Base-by-base conservation (phyloP, 192 early-diverging fungal genomes). In the Coemansia pectinata region DNA sequence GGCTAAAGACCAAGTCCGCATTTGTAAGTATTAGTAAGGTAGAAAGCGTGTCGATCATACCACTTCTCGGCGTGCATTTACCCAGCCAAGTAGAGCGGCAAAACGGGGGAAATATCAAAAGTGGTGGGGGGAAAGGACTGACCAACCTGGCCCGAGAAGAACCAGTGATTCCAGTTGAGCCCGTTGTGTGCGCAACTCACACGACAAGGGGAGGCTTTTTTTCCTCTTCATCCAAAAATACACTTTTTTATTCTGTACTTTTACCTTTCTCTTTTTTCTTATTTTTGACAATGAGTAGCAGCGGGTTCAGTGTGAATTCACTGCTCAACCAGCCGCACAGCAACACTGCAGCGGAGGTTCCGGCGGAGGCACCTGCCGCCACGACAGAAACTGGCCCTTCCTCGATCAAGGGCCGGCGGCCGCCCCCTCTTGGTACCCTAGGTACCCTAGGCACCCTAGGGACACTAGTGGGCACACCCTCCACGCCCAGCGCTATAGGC, bases 301-400 rank as follows among this genome's bases (percentile, higher is more conserved):
- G 50, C 60, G 27, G 65, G 58, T 73, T 78, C 41, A 78, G 76
- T 40, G 76, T 78, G 44, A 72, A 63, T 63, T 72, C 76, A 45
- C 67, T 78, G 76, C 71, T 78, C 25, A 78, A 78, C 65, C 38
- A 47, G 38, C 45, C 64, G 33, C 58, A 42, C 39, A 57, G 42
- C 50, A 23, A 45, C 36, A 41, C 38, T n/a, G 29, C 47, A 21
- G 47, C 50, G 64, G 27, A 21, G 34, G 19, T 17, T 21, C 67
- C 41, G 67, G 21, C 58, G 52, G 40, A 69, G 41, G 5, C 31
- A 27, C 42, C 34, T 47, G 6, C n/a, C 59, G 68, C 59, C 47
- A 25, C 21, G 29, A 34, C 29, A 59, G 59, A 65, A 42, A 11
- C 42, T 38, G 17, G 23, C 0, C 34, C 36, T 53, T 17, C 65